Evolutionary conservation across 2,329 filamentous ascomycete genomes (phyloP).

Genomic region (Alternaria sp.): DNA sequence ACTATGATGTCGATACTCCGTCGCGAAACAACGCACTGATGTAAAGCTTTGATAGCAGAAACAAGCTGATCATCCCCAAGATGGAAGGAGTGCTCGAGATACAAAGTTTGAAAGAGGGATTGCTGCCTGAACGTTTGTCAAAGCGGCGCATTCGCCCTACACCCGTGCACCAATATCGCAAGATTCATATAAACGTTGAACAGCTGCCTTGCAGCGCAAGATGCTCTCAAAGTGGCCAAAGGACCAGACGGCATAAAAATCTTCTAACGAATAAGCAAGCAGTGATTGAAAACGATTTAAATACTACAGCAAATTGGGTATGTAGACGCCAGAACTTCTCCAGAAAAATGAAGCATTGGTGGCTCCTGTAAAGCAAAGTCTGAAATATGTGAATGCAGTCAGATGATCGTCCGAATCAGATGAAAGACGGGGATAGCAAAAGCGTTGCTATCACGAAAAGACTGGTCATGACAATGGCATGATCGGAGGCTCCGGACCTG

Average conservation of each 20-base stretch:
- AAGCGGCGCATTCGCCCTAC: too few species aligned
- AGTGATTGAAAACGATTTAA: not conserved
- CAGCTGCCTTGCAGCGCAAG: not conserved
- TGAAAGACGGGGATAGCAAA: not conserved
- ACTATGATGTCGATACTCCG: too few species aligned
- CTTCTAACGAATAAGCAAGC: not conserved
- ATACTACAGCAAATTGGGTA: slow-evolving; percentile 1
- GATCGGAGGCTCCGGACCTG: slow-evolving; percentile 32
- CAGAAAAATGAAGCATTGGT: not conserved
- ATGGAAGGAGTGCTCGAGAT: too few species aligned
- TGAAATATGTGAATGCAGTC: not conserved
- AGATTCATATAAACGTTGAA: too few species aligned
- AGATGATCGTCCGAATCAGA: not conserved
- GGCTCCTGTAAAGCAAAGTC: not conserved
- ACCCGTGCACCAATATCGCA: too few species aligned
- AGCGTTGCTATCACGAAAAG: not conserved
- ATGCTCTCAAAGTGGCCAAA: not conserved
- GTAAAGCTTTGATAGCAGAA: too few species aligned
- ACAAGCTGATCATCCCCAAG: too few species aligned
- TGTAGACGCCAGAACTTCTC: not conserved
- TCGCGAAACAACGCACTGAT: too few species aligned
- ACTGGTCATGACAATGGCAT: slow-evolving; percentile 22
- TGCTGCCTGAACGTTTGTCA: too few species aligned
- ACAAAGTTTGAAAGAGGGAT: too few species aligned
- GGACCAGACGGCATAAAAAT: not conserved